A percentile compares a stretch with the other conserved stretches of the same genome.
phyloP scores from a whole-genome alignment of 176 grass and related monocot genomes.

The Triticum monococcum region DNA sequence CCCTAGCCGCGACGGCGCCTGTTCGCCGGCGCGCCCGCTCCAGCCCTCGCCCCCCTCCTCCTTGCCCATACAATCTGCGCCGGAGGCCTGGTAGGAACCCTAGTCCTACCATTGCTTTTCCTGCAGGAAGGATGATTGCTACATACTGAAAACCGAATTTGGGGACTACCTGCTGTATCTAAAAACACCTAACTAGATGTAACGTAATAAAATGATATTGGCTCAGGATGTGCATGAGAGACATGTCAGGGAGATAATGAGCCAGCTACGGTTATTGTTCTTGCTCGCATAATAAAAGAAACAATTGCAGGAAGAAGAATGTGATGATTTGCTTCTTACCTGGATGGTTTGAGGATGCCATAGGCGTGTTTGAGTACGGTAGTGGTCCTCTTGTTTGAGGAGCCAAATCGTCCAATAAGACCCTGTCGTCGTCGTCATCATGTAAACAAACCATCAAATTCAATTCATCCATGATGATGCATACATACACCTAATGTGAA shows the following conservation, averaged over 20 bases:
- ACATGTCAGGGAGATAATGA: background rate
- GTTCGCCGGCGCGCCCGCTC: too few species aligned
- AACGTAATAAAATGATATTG: background rate
- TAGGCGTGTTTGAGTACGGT: conserved; percentile 64
- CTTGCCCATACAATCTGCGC: too few species aligned
- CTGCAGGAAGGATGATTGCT: background rate
- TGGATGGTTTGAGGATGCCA: conserved; percentile 79
- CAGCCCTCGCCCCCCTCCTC: too few species aligned
- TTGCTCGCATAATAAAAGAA: conserved; percentile 34
- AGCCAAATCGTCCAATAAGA: conserved; percentile 46
- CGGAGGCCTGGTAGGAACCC: too few species aligned
- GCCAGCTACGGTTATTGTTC: background rate
- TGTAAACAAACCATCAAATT: background rate
- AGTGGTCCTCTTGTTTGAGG: conserved; percentile 62
- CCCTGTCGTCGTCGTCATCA: conserved; percentile 36
- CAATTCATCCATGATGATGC: conserved; percentile 1
- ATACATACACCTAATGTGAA: background rate
- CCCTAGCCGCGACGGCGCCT: too few species aligned
- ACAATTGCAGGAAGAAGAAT: background rate
- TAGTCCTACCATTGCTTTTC: too few species aligned
- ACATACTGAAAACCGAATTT: background rate
- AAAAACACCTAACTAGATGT: background rate
- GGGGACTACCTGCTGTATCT: background rate
- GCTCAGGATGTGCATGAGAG: background rate
- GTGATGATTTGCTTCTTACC: conserved; percentile 13